Percentiles rank a stretch among this genome's conserved stretches.
Conservation (phyloP, 2,329 filamentous ascomycete species). For the Diplodia intermedia region DNA sequence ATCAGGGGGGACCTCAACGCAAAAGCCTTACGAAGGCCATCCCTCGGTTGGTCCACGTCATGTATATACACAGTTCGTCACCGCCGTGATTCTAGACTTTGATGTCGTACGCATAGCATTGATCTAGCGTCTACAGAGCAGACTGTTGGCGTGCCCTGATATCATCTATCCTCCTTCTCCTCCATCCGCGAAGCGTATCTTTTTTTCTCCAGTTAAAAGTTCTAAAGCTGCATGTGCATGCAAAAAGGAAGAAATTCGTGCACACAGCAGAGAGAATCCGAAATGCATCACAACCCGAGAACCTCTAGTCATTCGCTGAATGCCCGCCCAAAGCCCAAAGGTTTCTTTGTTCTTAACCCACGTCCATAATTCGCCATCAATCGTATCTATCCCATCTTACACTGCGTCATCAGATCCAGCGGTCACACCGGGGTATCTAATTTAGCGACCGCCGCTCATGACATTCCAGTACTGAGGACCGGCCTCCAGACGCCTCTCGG, state of each 20-base stretch:
- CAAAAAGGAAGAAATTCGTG: conserved; percentile 27
- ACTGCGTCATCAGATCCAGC: conserved; percentile 13
- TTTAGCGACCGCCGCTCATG: conserved; percentile 25
- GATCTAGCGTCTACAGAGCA: conserved; percentile 25
- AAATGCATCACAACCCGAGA: conserved; percentile 29
- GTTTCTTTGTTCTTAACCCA: conserved; percentile 28
- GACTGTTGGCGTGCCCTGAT: conserved; percentile 12
- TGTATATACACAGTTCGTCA: background rate
- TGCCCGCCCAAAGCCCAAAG: conserved; percentile 26
- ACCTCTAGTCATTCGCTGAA: conserved; percentile 28
- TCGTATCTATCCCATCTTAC: conserved; percentile 18
- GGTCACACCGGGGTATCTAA: conserved; percentile 28
- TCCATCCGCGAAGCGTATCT: conserved; percentile 17
- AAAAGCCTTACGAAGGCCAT: background rate
- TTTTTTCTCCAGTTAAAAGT: conserved; percentile 29
- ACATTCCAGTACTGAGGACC: conserved; percentile 63
- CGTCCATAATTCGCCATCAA: conserved; percentile 27
- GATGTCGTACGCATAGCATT: conserved; percentile 26
- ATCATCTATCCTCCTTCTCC: conserved; percentile 24
- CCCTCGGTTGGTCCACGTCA: background rate
- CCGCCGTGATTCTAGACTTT: background rate
- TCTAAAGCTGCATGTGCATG: conserved; percentile 27
- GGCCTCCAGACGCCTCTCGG: conserved; percentile 67
- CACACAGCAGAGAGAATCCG: conserved; percentile 24
- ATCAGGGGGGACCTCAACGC: background rate